Evolutionary conservation across 345 rosid genomes (phyloP), one percentile per base, ranked within the genome.

Genomic region (Corymbia maculata): DNA sequence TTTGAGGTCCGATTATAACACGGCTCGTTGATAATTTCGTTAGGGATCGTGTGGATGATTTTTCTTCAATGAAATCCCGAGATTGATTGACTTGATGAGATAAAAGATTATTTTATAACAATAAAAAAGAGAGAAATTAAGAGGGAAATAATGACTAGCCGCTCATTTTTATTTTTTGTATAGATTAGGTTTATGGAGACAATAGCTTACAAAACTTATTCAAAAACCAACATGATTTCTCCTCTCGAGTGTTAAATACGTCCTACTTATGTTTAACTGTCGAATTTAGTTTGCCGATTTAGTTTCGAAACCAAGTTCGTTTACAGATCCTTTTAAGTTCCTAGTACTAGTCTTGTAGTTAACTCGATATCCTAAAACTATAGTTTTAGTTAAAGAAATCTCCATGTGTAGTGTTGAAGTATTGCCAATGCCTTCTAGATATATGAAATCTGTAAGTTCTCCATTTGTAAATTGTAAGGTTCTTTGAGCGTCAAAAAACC

Each of bases 261-360:
- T 36, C 47, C 2, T 16, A 70, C 22, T 36, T 42, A 32, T 36
- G 80, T 36, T 10, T 21, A 75, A 19, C 1, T 2, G 4, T 28
- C 5, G 13, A 0, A n/a, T 13, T 0, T 13, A 1, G 0, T 13
- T 64, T 64, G 75, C 36, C 0, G n/a, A 4, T n/a, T 64, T 64
- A 64, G 75, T 64, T 64, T 64, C 9, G 5, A 5, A 64, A n/a
- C 75, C 19, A 13, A 64, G 42, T n/a, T 64, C 19, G 32, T 64
- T n/a, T 3, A 64, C 1, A 6, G 9, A 64, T 64, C 75, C 75
- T 55, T 55, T 55, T 9, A 3, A 8, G 57, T 17, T n/a, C 9
- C 9, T n/a, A 12, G 32, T 26, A 61, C 30, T 61, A n/a, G 75
- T 66, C 36, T n/a, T 64, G 17, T 64, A n/a, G 8, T 64, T 66